Evolutionary conservation across 2,329 filamentous ascomycete species (phyloP), one percentile per base, ranked within the genome.

Genomic region (Hortaea werneckii): DNA sequence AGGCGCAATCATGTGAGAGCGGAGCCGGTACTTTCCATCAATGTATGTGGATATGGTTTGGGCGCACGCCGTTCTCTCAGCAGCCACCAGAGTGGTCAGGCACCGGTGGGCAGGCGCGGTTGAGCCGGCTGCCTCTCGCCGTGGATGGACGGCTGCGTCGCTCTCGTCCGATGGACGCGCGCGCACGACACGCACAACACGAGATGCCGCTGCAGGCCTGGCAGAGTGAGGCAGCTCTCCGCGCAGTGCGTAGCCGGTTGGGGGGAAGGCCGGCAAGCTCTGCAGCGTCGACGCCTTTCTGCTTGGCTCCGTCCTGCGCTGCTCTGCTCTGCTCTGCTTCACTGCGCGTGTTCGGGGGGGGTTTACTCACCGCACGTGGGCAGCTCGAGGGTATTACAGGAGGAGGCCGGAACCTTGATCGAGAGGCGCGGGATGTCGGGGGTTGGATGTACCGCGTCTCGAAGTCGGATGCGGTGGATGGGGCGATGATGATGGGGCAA

Each of bases 291-390:
- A 13, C 29, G 38, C 44, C 12, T 12, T 13, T 8, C 37, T 20
- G 20, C 20, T 20, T 20, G 20, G 20, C 20, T 20, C 32, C 8
- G 32, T 9, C 32, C 8, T 9, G 32, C 9, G 2, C 37, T 39
- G 37, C 9, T 39, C 9, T 26, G 37, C 13, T n/a, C 37, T 26
- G 20, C 20, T 20, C 20, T 20, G 20, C 20, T 20, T 20, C 20
- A 20, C 20, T 20, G 40, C 38, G 40, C 44, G 44, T 38, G 20
- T 12, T 13, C 11, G 12, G 38, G 39, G 39, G 44, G 28, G 13
- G 13, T 29, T 40, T 12, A 46, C 44, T 41, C 42, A 46, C 44
- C 12, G 12, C 40, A 46, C 29, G 44, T 37, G 28, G 26, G 41
- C 44, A 40, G 32, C 10, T 39, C 37, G 37, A 37, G 42, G 35